Evolutionary conservation across 2,329 filamentous ascomycete genomes (phyloP).

Genomic region (Tolypocladium inflatum): DNA sequence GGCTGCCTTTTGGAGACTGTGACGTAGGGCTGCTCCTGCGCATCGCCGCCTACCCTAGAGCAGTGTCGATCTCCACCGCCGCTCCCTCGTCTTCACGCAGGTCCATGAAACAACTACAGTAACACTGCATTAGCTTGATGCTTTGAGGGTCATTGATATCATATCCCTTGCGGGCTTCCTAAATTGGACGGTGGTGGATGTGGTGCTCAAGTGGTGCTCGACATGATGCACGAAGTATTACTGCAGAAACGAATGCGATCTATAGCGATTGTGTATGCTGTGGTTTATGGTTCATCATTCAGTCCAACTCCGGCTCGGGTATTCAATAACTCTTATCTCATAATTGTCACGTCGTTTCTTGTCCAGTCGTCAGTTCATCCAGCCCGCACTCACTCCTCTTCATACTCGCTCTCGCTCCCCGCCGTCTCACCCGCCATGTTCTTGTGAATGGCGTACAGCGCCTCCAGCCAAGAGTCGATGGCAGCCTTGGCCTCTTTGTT

Average conservation of each 20-base stretch:
- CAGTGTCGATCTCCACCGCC: neutral
- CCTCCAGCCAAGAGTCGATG: conserved; percentile 39
- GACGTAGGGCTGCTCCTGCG: neutral
- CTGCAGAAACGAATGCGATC: too few species aligned
- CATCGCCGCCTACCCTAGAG: neutral
- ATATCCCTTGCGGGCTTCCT: neutral
- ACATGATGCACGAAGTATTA: neutral
- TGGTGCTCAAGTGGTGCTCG: neutral
- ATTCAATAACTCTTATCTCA: neutral
- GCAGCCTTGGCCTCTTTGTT: conserved; percentile 21
- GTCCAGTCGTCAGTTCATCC: neutral
- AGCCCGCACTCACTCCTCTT: conserved; percentile 6
- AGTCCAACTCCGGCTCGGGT: neutral
- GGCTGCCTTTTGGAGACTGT: neutral
- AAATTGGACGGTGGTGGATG: neutral
- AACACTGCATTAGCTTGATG: neutral
- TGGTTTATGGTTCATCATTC: neutral
- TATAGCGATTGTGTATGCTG: neutral
- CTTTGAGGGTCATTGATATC: neutral
- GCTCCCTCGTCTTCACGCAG: too few species aligned
- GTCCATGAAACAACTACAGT: neutral
- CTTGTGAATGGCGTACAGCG: conserved; percentile 37
- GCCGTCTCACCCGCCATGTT: conserved; percentile 13
- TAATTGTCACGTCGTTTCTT: neutral
- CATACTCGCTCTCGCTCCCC: conserved; percentile 18